Percentiles rank a stretch among this genome's conserved stretches.
These are phyloP conservation scores for Hemileccinum impolitum DNA, from an alignment of 768 basidiomycete species.

Conservation along the genomic window DNA sequence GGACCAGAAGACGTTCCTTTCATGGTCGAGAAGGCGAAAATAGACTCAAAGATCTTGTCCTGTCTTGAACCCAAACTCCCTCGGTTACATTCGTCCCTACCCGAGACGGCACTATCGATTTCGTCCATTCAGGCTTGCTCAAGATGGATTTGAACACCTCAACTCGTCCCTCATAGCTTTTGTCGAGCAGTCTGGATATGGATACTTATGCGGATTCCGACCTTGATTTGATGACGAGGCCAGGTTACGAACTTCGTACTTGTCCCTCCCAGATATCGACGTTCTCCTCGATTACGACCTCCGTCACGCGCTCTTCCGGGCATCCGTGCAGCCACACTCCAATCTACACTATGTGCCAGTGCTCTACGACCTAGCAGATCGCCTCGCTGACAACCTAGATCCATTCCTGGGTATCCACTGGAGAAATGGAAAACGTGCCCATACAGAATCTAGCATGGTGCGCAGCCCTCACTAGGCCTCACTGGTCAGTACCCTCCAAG, in stretches of 20 bases:
- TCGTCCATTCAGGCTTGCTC: not conserved
- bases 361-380: slow-evolving; percentile 40
- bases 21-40: not conserved
- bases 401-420: slow-evolving; percentile 54
- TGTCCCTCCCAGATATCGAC: slow-evolving; percentile 30
- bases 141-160: slow-evolving; percentile 11
- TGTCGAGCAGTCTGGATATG: slow-evolving; percentile 12
- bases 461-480: no score
- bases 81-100: slow-evolving; percentile 8
- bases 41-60: slow-evolving; percentile 17
- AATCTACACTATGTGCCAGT: slow-evolving; percentile 42
- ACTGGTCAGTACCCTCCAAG: slow-evolving; percentile 42
- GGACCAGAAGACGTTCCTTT: not conserved
- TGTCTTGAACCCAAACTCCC: slow-evolving; percentile 20
- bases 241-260: slow-evolving; percentile 11
- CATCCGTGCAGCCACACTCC: not conserved
- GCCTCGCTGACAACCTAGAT: slow-evolving; percentile 31
- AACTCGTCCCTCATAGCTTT: slow-evolving; percentile 9
- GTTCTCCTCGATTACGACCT: slow-evolving; percentile 57
- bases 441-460: slow-evolving; percentile 43
- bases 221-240: slow-evolving; percentile 10
- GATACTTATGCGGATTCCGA: not conserved
- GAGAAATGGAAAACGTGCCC: slow-evolving; percentile 52
- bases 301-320: slow-evolving; percentile 41
- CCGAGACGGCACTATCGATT: slow-evolving; percentile 7